Evolutionary conservation across 768 basidiomycete genomes (phyloP), one percentile per base, ranked within the genome.

Genomic region (Hygrophorus russula): DNA sequence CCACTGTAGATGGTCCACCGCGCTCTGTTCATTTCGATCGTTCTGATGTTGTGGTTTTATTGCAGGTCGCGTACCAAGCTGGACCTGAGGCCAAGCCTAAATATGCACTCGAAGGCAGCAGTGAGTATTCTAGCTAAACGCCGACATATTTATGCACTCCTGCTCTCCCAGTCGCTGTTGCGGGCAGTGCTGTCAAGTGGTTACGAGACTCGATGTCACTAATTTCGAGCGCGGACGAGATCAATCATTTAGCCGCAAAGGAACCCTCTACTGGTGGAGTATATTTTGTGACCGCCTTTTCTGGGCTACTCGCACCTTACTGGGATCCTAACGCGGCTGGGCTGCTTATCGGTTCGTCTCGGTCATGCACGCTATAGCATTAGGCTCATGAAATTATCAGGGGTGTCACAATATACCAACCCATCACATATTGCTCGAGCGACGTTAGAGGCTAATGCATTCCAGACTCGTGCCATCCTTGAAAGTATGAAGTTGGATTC

Each of bases 241-340:
- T 97, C 55, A 97, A 97, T 56, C 70, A 68, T 5, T 74, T 98
- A 27, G 93, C 90, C 2, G 76, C 71, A 2, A 73, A 78, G 29
- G 90, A 82, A 37, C 63, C 74, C 4, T 77, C 82, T 51, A 82
- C 88, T 0, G 93, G 87, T 29, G 94, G 94, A 6, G 72, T 96
- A 24, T 97, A 88, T 66, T 99, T 98, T 55, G 94, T 98, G 29
- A 94, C 94, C 1, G 93, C 91, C 5, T 97, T 99, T 67, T 84
- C 83, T 32, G 96, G 96, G 44, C 71, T 99, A 18, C 78, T 99
- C 19, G 96, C 96, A 14, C 96, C 96, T 5, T 96, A 90, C 64
- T 98, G 96, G 96, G 96, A 99, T 60, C 78, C 90, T 19, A 78
- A 81, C 20, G 96, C 96, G 20, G 83, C 82, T 14, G 91, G 90